These are phyloP conservation scores for Lipomyces sp. DNA, from an alignment of 805 yeast genomes.

Conservation along the genomic window DNA sequence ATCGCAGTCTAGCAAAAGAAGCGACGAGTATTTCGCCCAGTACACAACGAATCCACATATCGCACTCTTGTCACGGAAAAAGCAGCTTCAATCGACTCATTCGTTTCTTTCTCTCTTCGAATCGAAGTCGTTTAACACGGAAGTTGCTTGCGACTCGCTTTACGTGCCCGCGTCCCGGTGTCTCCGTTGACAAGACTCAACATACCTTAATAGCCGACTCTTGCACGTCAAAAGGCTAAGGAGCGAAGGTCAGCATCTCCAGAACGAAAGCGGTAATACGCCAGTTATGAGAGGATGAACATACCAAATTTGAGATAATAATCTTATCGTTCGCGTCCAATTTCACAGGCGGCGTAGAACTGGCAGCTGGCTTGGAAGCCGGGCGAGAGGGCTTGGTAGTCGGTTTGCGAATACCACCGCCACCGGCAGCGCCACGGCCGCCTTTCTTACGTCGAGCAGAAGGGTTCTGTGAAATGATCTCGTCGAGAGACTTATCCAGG, in stretches of 20 bases:
- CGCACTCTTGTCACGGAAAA: too few relatives aligned
- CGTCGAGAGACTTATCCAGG: constrained; percentile 92
- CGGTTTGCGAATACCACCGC: constrained; percentile 35
- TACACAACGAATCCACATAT: too few relatives aligned
- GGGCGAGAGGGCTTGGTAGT: constrained; percentile 31
- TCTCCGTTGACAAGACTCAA: constrained; percentile 35
- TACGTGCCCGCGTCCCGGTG: too few relatives aligned
- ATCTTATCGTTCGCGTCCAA: constrained; percentile 60
- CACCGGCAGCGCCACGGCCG: constrained; percentile 14
- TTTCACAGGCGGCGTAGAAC: constrained; percentile 43
- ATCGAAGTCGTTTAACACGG: too few relatives aligned
- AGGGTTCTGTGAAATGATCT: constrained; percentile 68
- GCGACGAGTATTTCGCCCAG: too few relatives aligned
- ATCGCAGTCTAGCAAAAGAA: too few relatives aligned
- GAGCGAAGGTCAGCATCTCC: too few relatives aligned
- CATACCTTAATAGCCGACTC: constrained; percentile 84
- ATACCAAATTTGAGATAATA: constrained; percentile 69
- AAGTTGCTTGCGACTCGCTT: too few relatives aligned
- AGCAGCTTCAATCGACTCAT: too few relatives aligned
- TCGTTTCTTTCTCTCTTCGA: too few relatives aligned
- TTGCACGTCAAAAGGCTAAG: constrained; percentile 78
- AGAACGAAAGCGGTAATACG: too few relatives aligned
- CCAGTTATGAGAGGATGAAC: too few relatives aligned
- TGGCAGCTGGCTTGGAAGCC: constrained; percentile 37
- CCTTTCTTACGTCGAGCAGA: constrained; percentile 33